Conservation (phyloP, 192 early-diverging fungal genomes). For the Podila horticola region DNA sequence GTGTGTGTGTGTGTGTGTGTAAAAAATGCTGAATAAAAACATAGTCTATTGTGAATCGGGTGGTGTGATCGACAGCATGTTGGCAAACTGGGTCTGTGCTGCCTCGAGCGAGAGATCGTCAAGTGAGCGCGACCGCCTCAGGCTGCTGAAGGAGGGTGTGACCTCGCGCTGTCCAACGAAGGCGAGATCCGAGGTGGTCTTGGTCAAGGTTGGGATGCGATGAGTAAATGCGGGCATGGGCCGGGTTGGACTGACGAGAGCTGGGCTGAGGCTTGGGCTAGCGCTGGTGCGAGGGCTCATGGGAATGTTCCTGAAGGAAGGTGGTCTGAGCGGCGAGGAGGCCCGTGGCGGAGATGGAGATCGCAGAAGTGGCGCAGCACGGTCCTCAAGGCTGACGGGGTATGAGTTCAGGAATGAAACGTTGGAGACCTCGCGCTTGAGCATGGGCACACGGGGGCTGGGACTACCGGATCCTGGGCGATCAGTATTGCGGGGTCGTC, state of each 20-base stretch:
- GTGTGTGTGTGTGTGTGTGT: too few species aligned
- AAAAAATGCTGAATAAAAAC: neutral
- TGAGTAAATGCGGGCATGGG: neutral
- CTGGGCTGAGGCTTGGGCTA: neutral
- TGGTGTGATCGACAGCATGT: neutral
- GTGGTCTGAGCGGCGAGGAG: neutral
- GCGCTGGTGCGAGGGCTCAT: too few species aligned
- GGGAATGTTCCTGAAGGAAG: neutral
- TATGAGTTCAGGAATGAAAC: conserved; percentile 33
- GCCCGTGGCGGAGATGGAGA: conserved; percentile 1
- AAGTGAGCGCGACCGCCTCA: neutral
- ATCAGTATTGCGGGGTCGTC: conserved; percentile 23
- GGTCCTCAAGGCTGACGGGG: conserved; percentile 20
- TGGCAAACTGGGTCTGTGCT: neutral
- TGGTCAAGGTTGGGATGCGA: neutral
- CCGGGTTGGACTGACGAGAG: neutral
- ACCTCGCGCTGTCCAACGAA: neutral
- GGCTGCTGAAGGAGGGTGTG: neutral
- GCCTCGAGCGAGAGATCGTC: neutral
- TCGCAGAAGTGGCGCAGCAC: neutral
- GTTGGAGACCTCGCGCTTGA: conserved; percentile 35
- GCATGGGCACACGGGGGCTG: conserved; percentile 17
- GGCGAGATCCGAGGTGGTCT: neutral
- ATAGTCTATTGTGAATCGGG: neutral
- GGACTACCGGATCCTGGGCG: neutral